phyloP scores from a whole-genome alignment of 2,329 filamentous ascomycete genomes.

The Xylaria sp. region DNA sequence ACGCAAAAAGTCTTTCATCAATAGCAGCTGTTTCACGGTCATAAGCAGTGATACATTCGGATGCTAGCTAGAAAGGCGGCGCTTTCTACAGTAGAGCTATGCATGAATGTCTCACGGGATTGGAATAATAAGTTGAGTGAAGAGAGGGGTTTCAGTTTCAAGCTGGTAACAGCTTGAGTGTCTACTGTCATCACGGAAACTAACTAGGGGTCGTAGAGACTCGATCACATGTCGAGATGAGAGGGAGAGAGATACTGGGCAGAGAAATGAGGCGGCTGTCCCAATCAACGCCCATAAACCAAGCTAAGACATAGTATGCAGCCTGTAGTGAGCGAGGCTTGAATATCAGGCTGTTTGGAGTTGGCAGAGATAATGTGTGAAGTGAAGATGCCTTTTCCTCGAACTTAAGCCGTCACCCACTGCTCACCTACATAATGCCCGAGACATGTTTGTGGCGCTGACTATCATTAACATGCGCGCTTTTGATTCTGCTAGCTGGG shows the following conservation, averaged over 20 bases:
- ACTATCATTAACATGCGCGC: not conserved
- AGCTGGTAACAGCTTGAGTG: not conserved
- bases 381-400: not conserved
- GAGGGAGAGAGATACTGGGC: not conserved
- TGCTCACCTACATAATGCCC: not conserved
- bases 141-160: constrained; percentile 7
- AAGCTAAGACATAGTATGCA: constrained; percentile 1
- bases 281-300: not conserved
- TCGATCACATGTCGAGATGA: not conserved
- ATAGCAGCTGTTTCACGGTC: not conserved
- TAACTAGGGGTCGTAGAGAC: constrained; percentile 1
- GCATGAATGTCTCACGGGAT: constrained; percentile 20
- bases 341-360: not conserved
- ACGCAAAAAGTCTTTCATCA: not conserved
- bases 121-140: not conserved
- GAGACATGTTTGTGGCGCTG: constrained; percentile 14
- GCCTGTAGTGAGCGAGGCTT: constrained; percentile 11
- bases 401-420: not conserved
- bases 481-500: not conserved
- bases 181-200: not conserved
- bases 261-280: constrained; percentile 13
- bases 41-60: constrained; percentile 9
- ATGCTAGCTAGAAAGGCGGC: constrained; percentile 13
- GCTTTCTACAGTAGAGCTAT: constrained; percentile 6
- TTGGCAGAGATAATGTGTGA: not conserved